Conservation (phyloP, 2,329 filamentous ascomycete genomes). For the Pyrenochaeta sp. region DNA sequence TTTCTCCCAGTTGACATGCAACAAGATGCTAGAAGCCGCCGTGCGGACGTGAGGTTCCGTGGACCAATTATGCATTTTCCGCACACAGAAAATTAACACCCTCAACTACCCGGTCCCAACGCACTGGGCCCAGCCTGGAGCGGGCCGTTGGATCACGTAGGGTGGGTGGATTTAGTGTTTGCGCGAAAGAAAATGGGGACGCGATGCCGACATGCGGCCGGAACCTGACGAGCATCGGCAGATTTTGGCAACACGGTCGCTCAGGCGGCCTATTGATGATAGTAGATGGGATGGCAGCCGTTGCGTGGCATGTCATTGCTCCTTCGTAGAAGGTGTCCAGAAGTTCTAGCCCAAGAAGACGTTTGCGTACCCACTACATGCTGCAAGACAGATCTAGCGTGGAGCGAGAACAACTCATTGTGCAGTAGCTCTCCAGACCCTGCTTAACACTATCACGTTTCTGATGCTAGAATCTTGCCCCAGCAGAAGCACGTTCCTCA, state of each 20-base stretch:
- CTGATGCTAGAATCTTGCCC: slow-evolving; percentile 8
- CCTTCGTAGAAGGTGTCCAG: slow-evolving; percentile 6
- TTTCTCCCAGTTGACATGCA: slow-evolving; percentile 20
- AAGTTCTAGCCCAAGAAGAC: slow-evolving; percentile 8
- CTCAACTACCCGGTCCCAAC: slow-evolving; percentile 9
- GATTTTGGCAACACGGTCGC: no score
- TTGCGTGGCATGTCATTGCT: slow-evolving; percentile 3
- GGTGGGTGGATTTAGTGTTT: slow-evolving; percentile 13
- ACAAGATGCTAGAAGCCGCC: slow-evolving; percentile 27
- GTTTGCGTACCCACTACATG: slow-evolving; percentile 14
- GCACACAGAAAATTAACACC: slow-evolving; percentile 1
- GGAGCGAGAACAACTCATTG: slow-evolving; percentile 19
- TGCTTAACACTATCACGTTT: slow-evolving; percentile 6
- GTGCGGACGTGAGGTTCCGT: slow-evolving; percentile 18
- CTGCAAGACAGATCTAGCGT: slow-evolving; percentile 18
- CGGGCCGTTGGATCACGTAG: slow-evolving; percentile 6
- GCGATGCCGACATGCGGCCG: neutral
- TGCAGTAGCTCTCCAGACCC: slow-evolving; percentile 18
- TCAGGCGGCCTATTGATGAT: neutral
- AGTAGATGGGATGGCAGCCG: neutral
- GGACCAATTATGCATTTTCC: slow-evolving; percentile 27
- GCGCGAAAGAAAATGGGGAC: neutral
- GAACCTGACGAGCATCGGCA: neutral
- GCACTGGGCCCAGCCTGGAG: slow-evolving; percentile 13
- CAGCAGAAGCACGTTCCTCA: neutral